Evolutionary conservation across 805 yeast genomes (phyloP), one percentile per base, ranked within the genome.

Genomic region (Candida peoriensis): DNA sequence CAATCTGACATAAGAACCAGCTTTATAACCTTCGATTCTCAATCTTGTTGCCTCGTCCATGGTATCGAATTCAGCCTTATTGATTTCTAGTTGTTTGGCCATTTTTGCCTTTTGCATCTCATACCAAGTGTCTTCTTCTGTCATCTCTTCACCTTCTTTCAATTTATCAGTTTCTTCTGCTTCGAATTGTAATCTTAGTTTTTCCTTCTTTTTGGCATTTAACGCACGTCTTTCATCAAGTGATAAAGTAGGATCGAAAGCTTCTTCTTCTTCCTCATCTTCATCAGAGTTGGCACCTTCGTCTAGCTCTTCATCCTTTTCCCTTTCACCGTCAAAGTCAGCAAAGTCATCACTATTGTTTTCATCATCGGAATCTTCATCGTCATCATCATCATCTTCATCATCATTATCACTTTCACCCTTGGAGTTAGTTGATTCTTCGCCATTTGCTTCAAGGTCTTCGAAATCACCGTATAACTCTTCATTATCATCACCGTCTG

Each of bases 31-130:
- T 63, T 90, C 97, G 46, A 94, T 78, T 46, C 77, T 78, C 38
- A 76, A 67, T 52, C 97, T 72, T 15, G 84, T 76, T n/a, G 72
- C 83, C 10, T 64, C 68, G 39, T 87, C 94, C 80, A 93, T 72
- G 28, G 72, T 70, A 14, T 76, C 81, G 37, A 76, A 70, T 56
- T 81, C 89, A 8, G 85, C 75, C 57, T 86, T 84, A 60, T 93
- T 94, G 62, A 94, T 88, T 42, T 90, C 97, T 43, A 85, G 65
- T 63, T 93, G 98, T 58, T 93, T 90, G 38, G 96, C 88, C 78
- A 94, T 89, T 54, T 89, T 90, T 41, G 95, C 94, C 66, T 93
- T 93, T 60, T 93, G 97, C 59, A 83, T 77, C 57, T 90, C 97
- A 57, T 90, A 93, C 98, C 98, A 93, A 0, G 96, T 88, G 50